Percentiles rank a stretch among this genome's conserved stretches.
phyloP scores from a whole-genome alignment of 331 rosid genomes.

The Pyrus hybrid region DNA sequence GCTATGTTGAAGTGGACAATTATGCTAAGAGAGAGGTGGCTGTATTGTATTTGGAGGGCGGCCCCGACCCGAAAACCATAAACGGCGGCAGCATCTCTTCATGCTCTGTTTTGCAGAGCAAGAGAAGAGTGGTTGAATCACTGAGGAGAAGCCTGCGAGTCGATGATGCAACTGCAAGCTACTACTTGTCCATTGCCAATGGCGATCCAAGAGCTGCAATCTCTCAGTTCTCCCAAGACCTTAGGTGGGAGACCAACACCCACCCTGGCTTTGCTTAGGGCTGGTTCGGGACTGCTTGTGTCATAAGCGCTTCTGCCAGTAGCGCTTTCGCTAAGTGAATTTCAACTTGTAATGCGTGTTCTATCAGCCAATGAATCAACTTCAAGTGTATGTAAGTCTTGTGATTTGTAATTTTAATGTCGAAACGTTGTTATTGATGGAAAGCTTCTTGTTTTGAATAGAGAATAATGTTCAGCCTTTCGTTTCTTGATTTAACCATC shows the following conservation, averaged over 20 bases:
- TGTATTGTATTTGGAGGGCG: constrained; percentile 61
- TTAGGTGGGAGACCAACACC: constrained; percentile 67
- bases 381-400: not conserved
- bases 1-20: constrained; percentile 71
- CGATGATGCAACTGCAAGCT: constrained; percentile 82
- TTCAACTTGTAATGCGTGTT: too few species aligned
- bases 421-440: not conserved
- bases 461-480: too few species aligned
- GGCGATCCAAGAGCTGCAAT: constrained; percentile 91
- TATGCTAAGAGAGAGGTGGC: constrained; percentile 86
- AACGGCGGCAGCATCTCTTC: not conserved
- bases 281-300: too few species aligned
- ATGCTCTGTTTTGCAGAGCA: constrained; percentile 2
- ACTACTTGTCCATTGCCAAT: constrained; percentile 69
- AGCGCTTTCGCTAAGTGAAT: too few species aligned
- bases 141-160: constrained; percentile 84
- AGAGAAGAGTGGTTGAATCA: constrained; percentile 59
- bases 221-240: constrained; percentile 64
- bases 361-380: not conserved
- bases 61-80: constrained; percentile 29
- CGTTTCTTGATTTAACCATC: too few species aligned
- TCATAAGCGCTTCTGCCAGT: too few species aligned
- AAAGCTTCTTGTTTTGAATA: not conserved
- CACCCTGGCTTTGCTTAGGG: constrained; percentile 38
- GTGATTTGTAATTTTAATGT: not conserved